Conservation (phyloP, 805 yeast species). For the Huiozyma naganishii region DNA sequence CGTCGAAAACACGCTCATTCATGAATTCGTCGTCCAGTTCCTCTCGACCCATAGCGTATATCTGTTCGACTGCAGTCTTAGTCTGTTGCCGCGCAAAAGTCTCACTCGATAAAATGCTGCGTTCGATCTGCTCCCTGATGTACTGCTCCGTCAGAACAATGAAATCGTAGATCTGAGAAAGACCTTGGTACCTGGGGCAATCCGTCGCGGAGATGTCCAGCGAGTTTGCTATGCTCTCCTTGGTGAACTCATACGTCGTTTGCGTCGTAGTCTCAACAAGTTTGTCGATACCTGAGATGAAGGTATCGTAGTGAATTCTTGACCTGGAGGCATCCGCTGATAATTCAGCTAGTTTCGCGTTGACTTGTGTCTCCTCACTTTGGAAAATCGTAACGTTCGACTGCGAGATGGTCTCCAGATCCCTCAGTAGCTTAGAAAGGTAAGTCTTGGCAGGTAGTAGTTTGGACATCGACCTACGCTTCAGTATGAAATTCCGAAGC, state of each 20-base stretch:
- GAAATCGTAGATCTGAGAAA: slow-evolving; percentile 55
- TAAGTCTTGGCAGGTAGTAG: slow-evolving; percentile 90
- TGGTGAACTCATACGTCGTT: slow-evolving; percentile 51
- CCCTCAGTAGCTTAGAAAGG: slow-evolving; percentile 55
- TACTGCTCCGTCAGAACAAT: slow-evolving; percentile 58
- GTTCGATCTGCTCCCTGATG: slow-evolving; percentile 54
- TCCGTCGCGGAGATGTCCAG: slow-evolving; percentile 31
- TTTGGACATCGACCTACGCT: slow-evolving; percentile 81
- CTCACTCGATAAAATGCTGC: slow-evolving; percentile 57
- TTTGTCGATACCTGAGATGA: slow-evolving; percentile 49
- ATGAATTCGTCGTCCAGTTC: slow-evolving; percentile 53
- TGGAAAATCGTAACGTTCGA: slow-evolving; percentile 49
- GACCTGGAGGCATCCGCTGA: slow-evolving; percentile 54
- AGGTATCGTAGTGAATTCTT: slow-evolving; percentile 39
- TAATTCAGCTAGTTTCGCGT: slow-evolving; percentile 42
- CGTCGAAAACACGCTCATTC: slow-evolving; percentile 51
- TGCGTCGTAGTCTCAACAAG: slow-evolving; percentile 52
- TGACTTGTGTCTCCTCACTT: slow-evolving; percentile 38
- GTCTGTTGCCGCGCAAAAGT: slow-evolving; percentile 56
- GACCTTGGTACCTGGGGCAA: slow-evolving; percentile 45
- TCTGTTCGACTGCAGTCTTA: slow-evolving; percentile 44
- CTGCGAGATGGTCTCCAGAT: slow-evolving; percentile 47
- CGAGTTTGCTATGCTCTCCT: slow-evolving; percentile 39
- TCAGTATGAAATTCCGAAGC: slow-evolving; percentile 73
- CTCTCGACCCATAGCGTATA: slow-evolving; percentile 50